phyloP scores from a whole-genome alignment of 495 filamentous ascomycete species.

The Haplographium delicatum region DNA sequence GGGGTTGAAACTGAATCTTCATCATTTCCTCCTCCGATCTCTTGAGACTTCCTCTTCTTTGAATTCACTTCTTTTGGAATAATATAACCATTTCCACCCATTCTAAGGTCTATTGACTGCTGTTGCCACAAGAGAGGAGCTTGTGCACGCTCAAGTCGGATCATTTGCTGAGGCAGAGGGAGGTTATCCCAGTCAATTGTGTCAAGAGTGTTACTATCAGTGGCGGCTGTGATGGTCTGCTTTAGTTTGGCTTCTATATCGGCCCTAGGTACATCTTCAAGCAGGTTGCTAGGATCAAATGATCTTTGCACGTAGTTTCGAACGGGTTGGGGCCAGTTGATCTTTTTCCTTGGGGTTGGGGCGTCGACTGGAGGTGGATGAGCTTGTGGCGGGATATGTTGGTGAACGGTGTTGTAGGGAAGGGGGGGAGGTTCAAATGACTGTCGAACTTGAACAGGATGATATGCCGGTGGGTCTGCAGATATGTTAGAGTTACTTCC shows the following conservation, averaged over 20 bases:
- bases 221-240: constrained; percentile 74
- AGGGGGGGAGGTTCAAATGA: constrained; percentile 25
- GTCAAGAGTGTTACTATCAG: constrained; percentile 61
- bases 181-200: constrained; percentile 74
- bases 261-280: constrained; percentile 53
- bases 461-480: constrained; percentile 39
- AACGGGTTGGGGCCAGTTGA: constrained; percentile 71
- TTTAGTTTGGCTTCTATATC: constrained; percentile 86
- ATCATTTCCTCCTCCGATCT: constrained; percentile 40
- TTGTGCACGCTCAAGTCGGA: constrained; percentile 64
- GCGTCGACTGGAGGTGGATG: constrained; percentile 17
- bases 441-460: constrained; percentile 38
- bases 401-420: constrained; percentile 43
- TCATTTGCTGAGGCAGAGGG: constrained; percentile 82
- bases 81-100: constrained; percentile 6
- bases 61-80: constrained; percentile 14
- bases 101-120: constrained; percentile 22
- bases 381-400: constrained; percentile 14
- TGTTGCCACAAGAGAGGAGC: constrained; percentile 29
- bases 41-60: constrained; percentile 80
- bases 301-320: constrained; percentile 79
- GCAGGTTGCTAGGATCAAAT: constrained; percentile 65
- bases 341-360: constrained; percentile 47
- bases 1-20: constrained; percentile 42
- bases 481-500: constrained; percentile 11